phyloP scores from a whole-genome alignment of 352 stramenopile genomes.

The Phytopythium helicoides region DNA sequence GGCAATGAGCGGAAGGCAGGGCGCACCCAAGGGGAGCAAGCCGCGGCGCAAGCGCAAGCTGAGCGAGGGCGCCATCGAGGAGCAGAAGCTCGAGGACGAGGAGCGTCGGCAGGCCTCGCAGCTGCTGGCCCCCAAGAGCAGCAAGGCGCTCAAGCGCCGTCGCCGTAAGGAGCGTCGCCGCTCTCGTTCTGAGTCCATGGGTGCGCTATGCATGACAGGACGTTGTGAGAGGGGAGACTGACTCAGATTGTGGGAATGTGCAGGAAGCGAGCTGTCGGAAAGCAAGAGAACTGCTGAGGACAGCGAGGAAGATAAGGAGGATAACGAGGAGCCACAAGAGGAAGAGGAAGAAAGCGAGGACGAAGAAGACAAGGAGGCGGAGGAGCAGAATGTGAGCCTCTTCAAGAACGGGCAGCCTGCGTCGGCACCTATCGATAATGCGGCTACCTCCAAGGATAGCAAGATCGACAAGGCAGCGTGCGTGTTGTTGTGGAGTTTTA shows the following conservation, averaged over 20 bases:
- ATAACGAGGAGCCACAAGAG: no score
- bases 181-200: slow-evolving; percentile 38
- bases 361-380: slow-evolving; percentile 15
- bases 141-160: slow-evolving; percentile 38
- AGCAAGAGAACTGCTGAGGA: slow-evolving; percentile 14
- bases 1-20: slow-evolving; percentile 44
- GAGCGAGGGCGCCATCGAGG: slow-evolving; percentile 73
- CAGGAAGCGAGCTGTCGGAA: slow-evolving; percentile 15
- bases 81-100: slow-evolving; percentile 65
- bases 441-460: background rate
- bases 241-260: background rate
- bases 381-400: slow-evolving; percentile 39
- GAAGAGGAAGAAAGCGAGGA: slow-evolving; percentile 5
- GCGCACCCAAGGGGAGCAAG: slow-evolving; percentile 46
- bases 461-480: slow-evolving; percentile 24
- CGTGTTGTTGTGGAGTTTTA: background rate
- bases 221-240: no score
- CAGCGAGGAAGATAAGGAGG: slow-evolving; percentile 18
- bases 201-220: background rate
- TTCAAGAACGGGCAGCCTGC: slow-evolving; percentile 39
- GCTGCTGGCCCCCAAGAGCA: slow-evolving; percentile 52
- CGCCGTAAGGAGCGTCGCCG: slow-evolving; percentile 42
- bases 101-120: slow-evolving; percentile 64
- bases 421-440: slow-evolving; percentile 18
- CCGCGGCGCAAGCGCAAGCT: slow-evolving; percentile 81